Percentiles rank a stretch among this genome's conserved stretches.
Conservation (phyloP, 1,139 yeast genomes). For the Candida buenavistaensis region DNA sequence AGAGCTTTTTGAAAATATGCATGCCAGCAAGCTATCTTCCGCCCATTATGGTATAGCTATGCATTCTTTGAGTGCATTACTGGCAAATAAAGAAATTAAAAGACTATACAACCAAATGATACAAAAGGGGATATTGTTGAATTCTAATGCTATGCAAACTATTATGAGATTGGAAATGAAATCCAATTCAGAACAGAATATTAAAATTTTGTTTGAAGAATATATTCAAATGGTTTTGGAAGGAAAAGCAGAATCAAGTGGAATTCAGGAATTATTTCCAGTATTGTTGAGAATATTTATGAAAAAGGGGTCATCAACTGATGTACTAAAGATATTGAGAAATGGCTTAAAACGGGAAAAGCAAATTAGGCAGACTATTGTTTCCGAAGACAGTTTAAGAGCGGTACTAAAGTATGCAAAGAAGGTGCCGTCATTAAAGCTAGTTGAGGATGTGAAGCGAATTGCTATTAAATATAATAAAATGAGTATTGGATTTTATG, state of each 20-base stretch:
- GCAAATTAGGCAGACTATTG: conserved; percentile 14
- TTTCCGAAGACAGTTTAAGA: conserved; percentile 18
- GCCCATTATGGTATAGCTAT: conserved; percentile 67
- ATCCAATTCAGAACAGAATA: conserved; percentile 44
- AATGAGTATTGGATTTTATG: conserved; percentile 17
- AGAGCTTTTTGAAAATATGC: conserved; percentile 59
- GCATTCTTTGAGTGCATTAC: conserved; percentile 59
- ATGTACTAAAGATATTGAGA: conserved; percentile 43
- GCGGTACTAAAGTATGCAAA: conserved; percentile 23
- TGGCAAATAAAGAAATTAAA: conserved; percentile 55
- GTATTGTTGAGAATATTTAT: conserved; percentile 41
- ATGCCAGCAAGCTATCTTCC: conserved; percentile 61
- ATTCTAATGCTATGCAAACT: conserved; percentile 46
- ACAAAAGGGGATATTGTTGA: conserved; percentile 50
- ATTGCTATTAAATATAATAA: conserved; percentile 20
- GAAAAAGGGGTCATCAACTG: conserved; percentile 33
- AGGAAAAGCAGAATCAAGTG: conserved; percentile 4
- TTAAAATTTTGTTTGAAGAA: conserved; percentile 19
- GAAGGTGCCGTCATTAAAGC: conserved; percentile 23
- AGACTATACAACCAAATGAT: conserved; percentile 49
- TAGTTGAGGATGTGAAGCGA: conserved; percentile 21
- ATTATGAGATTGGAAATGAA: conserved; percentile 49
- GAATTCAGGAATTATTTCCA: conserved; percentile 28
- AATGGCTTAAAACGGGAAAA: conserved; percentile 26
- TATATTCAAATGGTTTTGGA: conserved; percentile 12